These are phyloP conservation scores for Escallonia herrerae DNA, from an alignment of 129 eudicot genomes.

Conservation along the genomic window DNA sequence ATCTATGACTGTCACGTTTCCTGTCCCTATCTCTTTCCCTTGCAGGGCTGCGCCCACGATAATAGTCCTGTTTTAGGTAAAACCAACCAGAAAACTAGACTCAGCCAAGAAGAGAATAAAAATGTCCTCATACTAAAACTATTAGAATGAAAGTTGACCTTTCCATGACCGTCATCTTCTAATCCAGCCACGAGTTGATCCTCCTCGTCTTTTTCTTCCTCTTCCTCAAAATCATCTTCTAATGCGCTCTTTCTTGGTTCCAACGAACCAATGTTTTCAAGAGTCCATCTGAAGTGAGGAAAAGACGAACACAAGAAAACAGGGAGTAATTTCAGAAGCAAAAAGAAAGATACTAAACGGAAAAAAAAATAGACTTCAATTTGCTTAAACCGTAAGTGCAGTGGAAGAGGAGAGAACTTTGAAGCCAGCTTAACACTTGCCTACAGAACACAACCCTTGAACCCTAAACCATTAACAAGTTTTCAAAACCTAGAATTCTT, in stretches of 20 bases:
- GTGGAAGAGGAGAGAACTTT: no score
- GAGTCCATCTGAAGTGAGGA: slow-evolving; percentile 51
- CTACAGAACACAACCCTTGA: no score
- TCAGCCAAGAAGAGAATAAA: no score
- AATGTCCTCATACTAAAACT: no score
- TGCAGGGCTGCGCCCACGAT: slow-evolving; percentile 70
- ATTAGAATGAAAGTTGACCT: slow-evolving; percentile 29
- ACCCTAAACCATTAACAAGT: no score
- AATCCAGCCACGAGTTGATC: slow-evolving; percentile 59
- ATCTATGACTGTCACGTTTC: slow-evolving; percentile 78
- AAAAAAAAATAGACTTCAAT: no score
- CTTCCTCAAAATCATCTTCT: slow-evolving; percentile 99
- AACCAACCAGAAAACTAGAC: background rate
- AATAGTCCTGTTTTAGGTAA: slow-evolving; percentile 38
- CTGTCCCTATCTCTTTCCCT: slow-evolving; percentile 88
- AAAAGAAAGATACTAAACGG: background rate
- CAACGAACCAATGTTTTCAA: slow-evolving; percentile 64
- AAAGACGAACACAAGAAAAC: slow-evolving; percentile 1
- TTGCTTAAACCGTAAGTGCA: no score
- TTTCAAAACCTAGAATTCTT: no score
- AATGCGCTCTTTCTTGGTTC: slow-evolving; percentile 94
- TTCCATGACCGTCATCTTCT: slow-evolving; percentile 55
- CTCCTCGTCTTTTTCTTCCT: slow-evolving; percentile 95
- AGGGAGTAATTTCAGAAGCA: background rate
- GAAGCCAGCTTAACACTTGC: no score